A percentile compares a stretch with the other conserved stretches of the same genome.
Evolutionary conservation across 345 rosid species (phyloP).

Genomic region (Linum tenue): DNA sequence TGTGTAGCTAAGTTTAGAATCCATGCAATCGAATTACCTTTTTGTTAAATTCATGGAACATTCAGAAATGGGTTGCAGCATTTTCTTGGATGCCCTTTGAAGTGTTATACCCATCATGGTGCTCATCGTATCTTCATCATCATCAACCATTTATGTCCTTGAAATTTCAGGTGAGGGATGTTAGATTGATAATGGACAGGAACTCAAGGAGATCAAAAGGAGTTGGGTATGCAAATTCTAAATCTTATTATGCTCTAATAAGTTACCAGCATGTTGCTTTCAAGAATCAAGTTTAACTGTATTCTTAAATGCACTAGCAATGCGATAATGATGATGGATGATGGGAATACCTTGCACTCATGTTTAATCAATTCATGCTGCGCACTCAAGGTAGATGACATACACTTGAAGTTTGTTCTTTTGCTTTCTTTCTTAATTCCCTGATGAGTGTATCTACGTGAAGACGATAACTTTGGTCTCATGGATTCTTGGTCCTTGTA

Average conservation of each 20-base stretch:
- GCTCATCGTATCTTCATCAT: conserved; percentile 3
- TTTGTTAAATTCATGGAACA: background rate
- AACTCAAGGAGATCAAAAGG: conserved; percentile 93
- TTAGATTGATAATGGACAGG: conserved; percentile 93
- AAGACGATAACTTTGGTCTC: conserved; percentile 20
- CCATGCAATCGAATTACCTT: conserved; percentile 8
- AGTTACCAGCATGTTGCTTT: conserved; percentile 44
- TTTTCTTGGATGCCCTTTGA: background rate
- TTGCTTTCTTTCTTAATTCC: conserved; percentile 30
- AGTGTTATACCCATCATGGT: background rate
- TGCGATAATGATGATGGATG: conserved; percentile 97
- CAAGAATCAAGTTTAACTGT: conserved; percentile 77
- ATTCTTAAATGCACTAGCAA: conserved; percentile 93
- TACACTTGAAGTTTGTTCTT: conserved; percentile 46
- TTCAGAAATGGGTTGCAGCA: background rate
- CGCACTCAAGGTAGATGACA: conserved; percentile 86
- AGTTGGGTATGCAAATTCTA: conserved; percentile 71
- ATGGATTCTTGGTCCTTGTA: background rate
- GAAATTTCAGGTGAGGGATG: conserved; percentile 80
- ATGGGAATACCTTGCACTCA: conserved; percentile 85
- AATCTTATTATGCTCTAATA: conserved; percentile 24
- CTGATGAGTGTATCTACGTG: conserved; percentile 24
- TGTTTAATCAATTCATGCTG: conserved; percentile 96
- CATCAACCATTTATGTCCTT: conserved; percentile 3
- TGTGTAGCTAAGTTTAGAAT: conserved; percentile 18